A percentile compares a stretch with the other conserved stretches of the same genome.
phyloP scores from a whole-genome alignment of 306 rosid genomes.

The Inga leiocalycina region DNA sequence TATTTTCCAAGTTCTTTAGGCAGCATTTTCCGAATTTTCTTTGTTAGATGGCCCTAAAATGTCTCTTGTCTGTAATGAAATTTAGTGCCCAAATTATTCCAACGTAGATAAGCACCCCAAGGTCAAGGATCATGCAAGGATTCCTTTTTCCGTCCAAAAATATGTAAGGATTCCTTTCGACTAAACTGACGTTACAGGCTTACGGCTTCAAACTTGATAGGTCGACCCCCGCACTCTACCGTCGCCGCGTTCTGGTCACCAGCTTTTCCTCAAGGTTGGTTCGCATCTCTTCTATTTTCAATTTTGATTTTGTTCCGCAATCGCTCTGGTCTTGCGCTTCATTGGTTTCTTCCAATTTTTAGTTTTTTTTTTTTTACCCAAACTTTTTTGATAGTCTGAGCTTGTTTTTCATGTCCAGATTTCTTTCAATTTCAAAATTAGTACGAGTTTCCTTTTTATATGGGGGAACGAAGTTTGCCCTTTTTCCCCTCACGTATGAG shows the following conservation, averaged over 20 bases:
- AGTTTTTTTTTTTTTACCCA: background rate
- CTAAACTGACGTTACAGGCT: too few relatives aligned
- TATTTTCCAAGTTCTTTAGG: too few relatives aligned
- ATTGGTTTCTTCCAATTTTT: background rate
- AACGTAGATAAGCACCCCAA: too few relatives aligned
- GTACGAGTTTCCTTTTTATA: background rate
- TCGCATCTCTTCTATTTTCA: background rate
- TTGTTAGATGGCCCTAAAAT: too few relatives aligned
- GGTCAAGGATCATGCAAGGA: too few relatives aligned
- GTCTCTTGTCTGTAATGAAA: too few relatives aligned
- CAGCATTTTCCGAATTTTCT: too few relatives aligned
- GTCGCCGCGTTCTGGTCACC: background rate
- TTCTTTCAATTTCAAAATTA: background rate
- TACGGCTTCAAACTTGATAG: background rate
- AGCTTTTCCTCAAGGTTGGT: constrained; percentile 3
- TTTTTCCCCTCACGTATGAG: background rate
- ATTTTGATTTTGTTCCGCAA: background rate
- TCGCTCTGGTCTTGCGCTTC: background rate
- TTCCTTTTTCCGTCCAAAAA: too few relatives aligned
- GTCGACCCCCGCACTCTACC: background rate
- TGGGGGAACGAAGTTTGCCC: background rate
- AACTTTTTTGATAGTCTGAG: background rate
- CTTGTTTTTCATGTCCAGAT: background rate
- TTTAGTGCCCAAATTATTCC: too few relatives aligned
- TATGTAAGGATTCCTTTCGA: too few relatives aligned